Conservation (phyloP, 495 filamentous ascomycete genomes). For the Mytilinidion resinicola region DNA sequence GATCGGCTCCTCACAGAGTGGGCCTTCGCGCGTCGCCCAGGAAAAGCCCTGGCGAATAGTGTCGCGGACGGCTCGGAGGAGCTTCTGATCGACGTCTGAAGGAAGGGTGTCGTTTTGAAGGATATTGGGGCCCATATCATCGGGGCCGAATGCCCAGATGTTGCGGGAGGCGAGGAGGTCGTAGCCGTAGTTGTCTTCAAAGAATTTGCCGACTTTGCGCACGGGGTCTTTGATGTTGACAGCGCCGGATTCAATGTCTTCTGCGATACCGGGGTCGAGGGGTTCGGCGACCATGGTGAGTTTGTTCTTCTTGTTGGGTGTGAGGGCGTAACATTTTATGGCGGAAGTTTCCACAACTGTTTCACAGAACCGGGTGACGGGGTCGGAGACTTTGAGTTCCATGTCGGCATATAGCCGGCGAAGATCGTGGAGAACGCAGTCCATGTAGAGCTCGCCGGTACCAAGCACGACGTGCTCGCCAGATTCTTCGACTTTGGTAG, state of each 20-base stretch:
- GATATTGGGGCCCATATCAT: conserved; percentile 92
- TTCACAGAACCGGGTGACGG: conserved; percentile 95
- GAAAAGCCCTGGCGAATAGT: conserved; percentile 90
- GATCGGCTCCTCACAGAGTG: conserved; percentile 97
- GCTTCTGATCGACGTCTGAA: conserved; percentile 82
- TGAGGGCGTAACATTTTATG: conserved; percentile 95
- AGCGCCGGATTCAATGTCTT: conserved; percentile 86
- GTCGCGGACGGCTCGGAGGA: conserved; percentile 80
- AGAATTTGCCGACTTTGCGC: conserved; percentile 89
- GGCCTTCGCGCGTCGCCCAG: conserved; percentile 93
- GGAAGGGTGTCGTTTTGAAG: conserved; percentile 94
- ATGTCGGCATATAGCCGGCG: conserved; percentile 94
- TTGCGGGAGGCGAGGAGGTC: conserved; percentile 88
- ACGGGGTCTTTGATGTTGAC: conserved; percentile 91
- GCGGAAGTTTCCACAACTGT: conserved; percentile 96
- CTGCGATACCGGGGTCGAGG: conserved; percentile 86
- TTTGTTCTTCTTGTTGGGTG: conserved; percentile 98
- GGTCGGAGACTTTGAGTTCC: conserved; percentile 98
- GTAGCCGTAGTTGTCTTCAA: conserved; percentile 96
- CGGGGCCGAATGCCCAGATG: conserved; percentile 98
- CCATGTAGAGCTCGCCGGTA: conserved; percentile 97
- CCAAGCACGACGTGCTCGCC: conserved; percentile 93
- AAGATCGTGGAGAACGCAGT: conserved; percentile 94
- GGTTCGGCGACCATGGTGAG: conserved; percentile 98
- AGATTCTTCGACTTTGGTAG: conserved; percentile 97